phyloP scores from a whole-genome alignment of 768 basidiomycete species.

The Mycena maculata region DNA sequence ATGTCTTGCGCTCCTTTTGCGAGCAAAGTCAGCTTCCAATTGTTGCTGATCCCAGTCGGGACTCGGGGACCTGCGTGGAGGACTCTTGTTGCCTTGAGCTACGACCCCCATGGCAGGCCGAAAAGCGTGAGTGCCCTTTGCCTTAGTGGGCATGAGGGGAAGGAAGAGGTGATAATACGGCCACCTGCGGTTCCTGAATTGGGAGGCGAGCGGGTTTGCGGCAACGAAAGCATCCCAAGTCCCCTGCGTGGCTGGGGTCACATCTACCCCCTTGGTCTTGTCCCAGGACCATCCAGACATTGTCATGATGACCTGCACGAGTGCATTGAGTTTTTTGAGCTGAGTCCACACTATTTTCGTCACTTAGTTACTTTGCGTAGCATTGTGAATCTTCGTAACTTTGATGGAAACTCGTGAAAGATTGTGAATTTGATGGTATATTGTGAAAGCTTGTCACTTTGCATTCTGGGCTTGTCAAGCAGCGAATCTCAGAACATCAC shows the following conservation, averaged over 20 bases:
- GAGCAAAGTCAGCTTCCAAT: too few relatives aligned
- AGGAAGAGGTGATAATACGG: slow-evolving; percentile 30
- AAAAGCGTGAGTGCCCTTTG: slow-evolving; percentile 23
- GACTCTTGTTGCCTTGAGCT: too few relatives aligned
- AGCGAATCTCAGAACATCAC: too few relatives aligned
- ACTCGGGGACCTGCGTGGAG: neutral
- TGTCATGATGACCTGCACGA: slow-evolving; percentile 25
- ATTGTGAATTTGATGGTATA: too few relatives aligned
- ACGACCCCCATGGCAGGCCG: neutral
- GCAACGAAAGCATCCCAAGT: slow-evolving; percentile 21
- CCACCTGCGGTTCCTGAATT: slow-evolving; percentile 41
- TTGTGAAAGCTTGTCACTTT: too few relatives aligned
- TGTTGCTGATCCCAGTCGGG: neutral
- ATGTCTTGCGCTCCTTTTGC: too few relatives aligned
- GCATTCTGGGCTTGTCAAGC: too few relatives aligned
- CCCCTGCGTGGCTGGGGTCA: slow-evolving; percentile 22
- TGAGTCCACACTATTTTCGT: too few relatives aligned
- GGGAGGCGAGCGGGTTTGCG: slow-evolving; percentile 27
- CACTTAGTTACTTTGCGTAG: too few relatives aligned
- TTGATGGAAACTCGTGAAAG: too few relatives aligned
- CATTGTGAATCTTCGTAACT: too few relatives aligned
- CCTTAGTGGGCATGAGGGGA: slow-evolving; percentile 30
- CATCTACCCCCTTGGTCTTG: slow-evolving; percentile 31
- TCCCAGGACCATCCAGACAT: slow-evolving; percentile 42
- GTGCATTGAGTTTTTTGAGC: too few relatives aligned